A percentile compares a stretch with the other conserved stretches of the same genome.
These are phyloP conservation scores for Monosporozyma siamensis DNA, from an alignment of 805 yeast genomes.

Conservation along the genomic window DNA sequence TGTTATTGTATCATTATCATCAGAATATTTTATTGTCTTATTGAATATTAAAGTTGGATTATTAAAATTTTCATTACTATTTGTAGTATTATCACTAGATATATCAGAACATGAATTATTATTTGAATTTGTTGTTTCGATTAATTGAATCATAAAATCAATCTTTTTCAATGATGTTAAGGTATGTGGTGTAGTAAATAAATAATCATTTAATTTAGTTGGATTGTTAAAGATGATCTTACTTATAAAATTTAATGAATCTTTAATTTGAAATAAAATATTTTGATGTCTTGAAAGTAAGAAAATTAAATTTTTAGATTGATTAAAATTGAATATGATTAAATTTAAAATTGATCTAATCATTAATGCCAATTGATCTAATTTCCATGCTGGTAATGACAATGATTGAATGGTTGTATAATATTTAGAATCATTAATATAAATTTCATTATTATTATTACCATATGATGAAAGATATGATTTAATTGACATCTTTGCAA, in stretches of 20 bases:
- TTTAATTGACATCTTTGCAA: conserved; percentile 25
- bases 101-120: background rate
- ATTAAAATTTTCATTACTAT: conserved; percentile 1
- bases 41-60: conserved; percentile 1
- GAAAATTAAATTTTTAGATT: conserved; percentile 46
- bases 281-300: conserved; percentile 35
- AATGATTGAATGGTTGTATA: conserved; percentile 5
- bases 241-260: conserved; percentile 17
- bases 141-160: background rate
- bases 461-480: conserved; percentile 19
- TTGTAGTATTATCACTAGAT: background rate
- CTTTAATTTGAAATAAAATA: conserved; percentile 23
- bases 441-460: background rate
- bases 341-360: conserved; percentile 47
- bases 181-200: background rate
- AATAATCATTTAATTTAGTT: background rate
- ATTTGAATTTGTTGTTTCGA: background rate
- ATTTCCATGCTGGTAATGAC: conserved; percentile 31
- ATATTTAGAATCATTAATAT: conserved; percentile 1
- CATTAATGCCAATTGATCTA: conserved; percentile 52
- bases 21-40: background rate
- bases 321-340: conserved; percentile 40
- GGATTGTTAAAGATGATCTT: conserved; percentile 7
- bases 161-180: background rate
- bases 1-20: background rate